A percentile compares a stretch with the other conserved stretches of the same genome.
phyloP scores from a whole-genome alignment of 129 eudicot genomes.

The Dittrichia graveolens region DNA sequence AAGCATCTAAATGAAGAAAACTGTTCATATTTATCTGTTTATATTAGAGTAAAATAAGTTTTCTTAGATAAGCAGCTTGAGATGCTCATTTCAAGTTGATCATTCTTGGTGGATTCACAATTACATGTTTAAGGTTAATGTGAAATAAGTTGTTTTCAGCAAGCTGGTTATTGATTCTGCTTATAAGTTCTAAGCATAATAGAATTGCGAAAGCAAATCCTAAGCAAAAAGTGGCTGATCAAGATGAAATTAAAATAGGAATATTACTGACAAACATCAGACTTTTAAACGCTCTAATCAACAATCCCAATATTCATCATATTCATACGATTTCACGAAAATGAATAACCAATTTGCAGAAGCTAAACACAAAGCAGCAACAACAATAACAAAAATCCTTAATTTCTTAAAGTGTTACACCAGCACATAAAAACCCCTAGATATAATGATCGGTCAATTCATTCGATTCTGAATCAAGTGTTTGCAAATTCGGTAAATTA shows the following conservation, averaged over 20 bases:
- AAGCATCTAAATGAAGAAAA: neutral
- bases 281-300: neutral
- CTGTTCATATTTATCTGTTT: neutral
- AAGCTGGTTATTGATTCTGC: neutral
- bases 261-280: neutral
- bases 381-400: neutral
- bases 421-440: conserved; percentile 10
- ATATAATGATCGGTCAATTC: neutral
- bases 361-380: neutral
- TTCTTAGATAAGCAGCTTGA: neutral
- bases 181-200: neutral
- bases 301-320: neutral
- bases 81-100: neutral
- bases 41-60: neutral
- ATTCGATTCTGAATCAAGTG: neutral
- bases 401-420: neutral
- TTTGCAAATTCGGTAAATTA: conserved; percentile 11
- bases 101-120: neutral
- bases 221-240: neutral
- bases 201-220: neutral
- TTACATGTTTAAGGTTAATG: neutral
- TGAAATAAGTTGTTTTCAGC: neutral
- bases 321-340: neutral
- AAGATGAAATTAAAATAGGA: too few species aligned
- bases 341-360: neutral